phyloP scores from a whole-genome alignment of 1,284 basidiomycete genomes.

The Heliocybe sulcata region DNA sequence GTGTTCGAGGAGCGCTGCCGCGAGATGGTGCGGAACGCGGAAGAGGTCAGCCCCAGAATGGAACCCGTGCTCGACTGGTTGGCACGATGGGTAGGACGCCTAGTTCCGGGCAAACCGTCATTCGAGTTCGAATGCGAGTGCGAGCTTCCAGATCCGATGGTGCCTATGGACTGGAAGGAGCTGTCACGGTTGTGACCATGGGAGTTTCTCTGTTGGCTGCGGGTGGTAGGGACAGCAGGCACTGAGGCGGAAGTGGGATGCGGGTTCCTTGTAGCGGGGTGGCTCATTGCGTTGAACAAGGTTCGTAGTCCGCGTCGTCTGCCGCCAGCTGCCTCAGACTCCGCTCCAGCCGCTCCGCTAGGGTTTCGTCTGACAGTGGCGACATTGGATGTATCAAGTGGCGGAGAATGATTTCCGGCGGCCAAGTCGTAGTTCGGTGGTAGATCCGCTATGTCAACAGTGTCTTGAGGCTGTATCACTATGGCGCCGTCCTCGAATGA shows the following conservation, averaged over 20 bases:
- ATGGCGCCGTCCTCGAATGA: background rate
- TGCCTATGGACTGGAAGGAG: background rate
- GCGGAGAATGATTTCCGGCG: background rate
- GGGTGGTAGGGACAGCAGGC: background rate
- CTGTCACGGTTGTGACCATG: background rate
- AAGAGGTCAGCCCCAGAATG: constrained; percentile 17
- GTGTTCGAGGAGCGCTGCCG: constrained; percentile 15
- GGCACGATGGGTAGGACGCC: constrained; percentile 11
- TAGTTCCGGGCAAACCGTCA: background rate
- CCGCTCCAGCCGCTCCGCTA: background rate
- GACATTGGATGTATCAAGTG: background rate
- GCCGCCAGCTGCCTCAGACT: background rate
- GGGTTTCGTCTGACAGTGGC: background rate
- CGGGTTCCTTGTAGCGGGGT: background rate
- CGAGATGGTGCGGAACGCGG: constrained; percentile 15
- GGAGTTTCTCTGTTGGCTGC: background rate
- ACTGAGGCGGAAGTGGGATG: background rate
- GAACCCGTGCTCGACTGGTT: constrained; percentile 22
- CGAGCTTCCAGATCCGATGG: background rate
- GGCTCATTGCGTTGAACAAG: background rate
- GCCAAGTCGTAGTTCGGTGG: background rate
- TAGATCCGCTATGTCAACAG: background rate
- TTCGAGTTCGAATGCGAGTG: constrained; percentile 1
- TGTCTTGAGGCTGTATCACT: background rate
- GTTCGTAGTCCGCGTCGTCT: background rate